Evolutionary conservation across 2,329 filamentous ascomycete species (phyloP).

Genomic region (Colletotrichum lini): DNA sequence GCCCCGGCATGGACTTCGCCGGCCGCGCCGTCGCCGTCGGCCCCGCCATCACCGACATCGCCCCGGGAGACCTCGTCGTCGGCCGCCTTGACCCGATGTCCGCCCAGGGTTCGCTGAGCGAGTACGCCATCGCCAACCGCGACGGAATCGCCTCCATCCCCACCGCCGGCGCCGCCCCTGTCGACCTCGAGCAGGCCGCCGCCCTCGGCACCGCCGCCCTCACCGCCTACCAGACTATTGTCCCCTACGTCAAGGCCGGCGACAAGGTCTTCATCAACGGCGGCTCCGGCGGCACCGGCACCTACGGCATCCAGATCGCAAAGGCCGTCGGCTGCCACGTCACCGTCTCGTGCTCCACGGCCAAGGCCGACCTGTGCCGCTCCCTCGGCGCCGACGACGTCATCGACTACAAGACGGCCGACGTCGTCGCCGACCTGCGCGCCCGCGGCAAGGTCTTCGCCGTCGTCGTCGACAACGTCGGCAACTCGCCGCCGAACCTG

Average conservation of each 20-base stretch:
- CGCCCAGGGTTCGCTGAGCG: conserved; percentile 58
- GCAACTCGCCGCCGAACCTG: conserved; percentile 62
- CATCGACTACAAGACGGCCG: conserved; percentile 70
- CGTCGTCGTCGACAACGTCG: conserved; percentile 73
- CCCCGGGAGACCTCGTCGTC: conserved; percentile 60
- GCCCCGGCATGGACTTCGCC: conserved; percentile 65
- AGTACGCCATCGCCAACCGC: conserved; percentile 56
- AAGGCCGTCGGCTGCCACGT: conserved; percentile 74
- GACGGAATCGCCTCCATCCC: conserved; percentile 57
- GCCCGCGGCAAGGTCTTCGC: conserved; percentile 63
- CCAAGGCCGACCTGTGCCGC: conserved; percentile 70
- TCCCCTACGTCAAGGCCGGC: conserved; percentile 64
- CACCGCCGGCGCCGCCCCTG: conserved; percentile 45
- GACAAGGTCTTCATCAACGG: conserved; percentile 76
- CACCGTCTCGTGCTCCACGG: conserved; percentile 71
- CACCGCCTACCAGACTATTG: conserved; percentile 65
- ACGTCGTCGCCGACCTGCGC: conserved; percentile 64
- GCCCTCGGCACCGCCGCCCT: conserved; percentile 60
- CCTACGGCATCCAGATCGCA: conserved; percentile 75
- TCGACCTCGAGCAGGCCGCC: conserved; percentile 59
- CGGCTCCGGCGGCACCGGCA: conserved; percentile 74
- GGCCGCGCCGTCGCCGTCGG: conserved; percentile 60
- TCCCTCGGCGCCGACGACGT: conserved; percentile 75
- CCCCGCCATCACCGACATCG: conserved; percentile 47
- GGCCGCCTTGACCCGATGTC: conserved; percentile 52